Conservation (phyloP, 192 early-diverging fungal species). For the Rhizophagus sp. region DNA sequence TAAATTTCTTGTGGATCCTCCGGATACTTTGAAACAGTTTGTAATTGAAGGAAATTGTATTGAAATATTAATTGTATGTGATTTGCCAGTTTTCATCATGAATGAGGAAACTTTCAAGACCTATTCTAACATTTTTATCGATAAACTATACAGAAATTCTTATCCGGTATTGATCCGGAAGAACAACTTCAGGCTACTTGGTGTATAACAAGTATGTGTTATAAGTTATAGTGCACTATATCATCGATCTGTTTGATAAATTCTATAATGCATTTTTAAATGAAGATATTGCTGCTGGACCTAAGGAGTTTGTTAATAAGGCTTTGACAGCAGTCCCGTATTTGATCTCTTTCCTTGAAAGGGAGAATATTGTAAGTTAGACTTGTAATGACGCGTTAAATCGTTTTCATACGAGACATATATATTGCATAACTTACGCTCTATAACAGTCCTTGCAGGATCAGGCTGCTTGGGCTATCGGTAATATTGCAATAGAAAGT, state of each 20-base stretch:
- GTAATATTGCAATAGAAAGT: conserved; percentile 91
- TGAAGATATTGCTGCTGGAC: conserved; percentile 46
- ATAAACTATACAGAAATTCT: conserved; percentile 33
- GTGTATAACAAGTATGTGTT: conserved; percentile 62
- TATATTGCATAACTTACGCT: background rate
- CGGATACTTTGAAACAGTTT: conserved; percentile 22
- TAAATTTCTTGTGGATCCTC: conserved; percentile 30
- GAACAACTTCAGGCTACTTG: conserved; percentile 58
- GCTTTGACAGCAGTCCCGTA: conserved; percentile 49
- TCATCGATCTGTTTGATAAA: background rate
- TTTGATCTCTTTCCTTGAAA: conserved; percentile 48
- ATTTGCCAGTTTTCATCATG: background rate
- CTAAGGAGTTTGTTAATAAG: conserved; percentile 45
- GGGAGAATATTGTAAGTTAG: conserved; percentile 42
- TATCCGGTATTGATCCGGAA: conserved; percentile 48
- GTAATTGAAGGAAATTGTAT: conserved; percentile 23
- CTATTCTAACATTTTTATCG: background rate
- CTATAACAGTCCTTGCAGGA: conserved; percentile 66
- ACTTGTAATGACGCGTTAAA: background rate
- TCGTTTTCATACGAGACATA: background rate
- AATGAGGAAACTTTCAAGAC: background rate
- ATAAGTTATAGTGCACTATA: too few species aligned
- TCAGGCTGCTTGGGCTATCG: conserved; percentile 90
- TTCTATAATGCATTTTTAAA: background rate
- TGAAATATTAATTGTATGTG: conserved; percentile 9